A percentile compares a stretch with the other conserved stretches of the same genome.
phyloP scores from a whole-genome alignment of 2,329 filamentous ascomycete genomes.

The Fusarium sp. region DNA sequence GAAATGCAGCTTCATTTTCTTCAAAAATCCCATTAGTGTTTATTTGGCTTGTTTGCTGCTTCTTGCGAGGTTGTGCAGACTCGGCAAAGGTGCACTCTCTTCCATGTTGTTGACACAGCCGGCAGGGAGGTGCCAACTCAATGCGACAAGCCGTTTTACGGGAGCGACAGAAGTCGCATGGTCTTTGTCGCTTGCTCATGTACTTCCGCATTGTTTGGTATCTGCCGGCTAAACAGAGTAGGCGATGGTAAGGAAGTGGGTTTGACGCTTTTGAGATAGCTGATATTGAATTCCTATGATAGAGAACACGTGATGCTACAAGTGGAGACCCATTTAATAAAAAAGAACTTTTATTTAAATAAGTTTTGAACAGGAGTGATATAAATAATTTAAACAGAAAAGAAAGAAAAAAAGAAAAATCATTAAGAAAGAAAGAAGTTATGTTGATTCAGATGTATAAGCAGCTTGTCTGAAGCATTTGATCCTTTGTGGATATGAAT shows the following conservation, averaged over 20 bases:
- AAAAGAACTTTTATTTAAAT: too few species aligned
- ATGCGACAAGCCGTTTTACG: neutral
- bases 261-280: neutral
- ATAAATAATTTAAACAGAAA: too few species aligned
- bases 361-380: too few species aligned
- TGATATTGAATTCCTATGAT: neutral
- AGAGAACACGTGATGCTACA: neutral
- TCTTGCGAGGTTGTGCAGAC: neutral
- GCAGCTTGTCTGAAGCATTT: too few species aligned
- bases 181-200: constrained; percentile 22
- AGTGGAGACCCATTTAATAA: neutral
- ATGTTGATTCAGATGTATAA: too few species aligned
- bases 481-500: too few species aligned
- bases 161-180: constrained; percentile 14
- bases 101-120: neutral
- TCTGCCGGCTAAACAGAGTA: neutral
- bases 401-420: too few species aligned
- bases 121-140: neutral
- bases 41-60: neutral
- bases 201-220: constrained; percentile 4
- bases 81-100: constrained; percentile 6
- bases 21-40: neutral
- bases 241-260: too few species aligned
- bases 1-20: rapidly evolving
- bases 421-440: too few species aligned